These are phyloP conservation scores for Chlorociboria aeruginascens DNA, from an alignment of 495 filamentous ascomycete species.

Conservation along the genomic window DNA sequence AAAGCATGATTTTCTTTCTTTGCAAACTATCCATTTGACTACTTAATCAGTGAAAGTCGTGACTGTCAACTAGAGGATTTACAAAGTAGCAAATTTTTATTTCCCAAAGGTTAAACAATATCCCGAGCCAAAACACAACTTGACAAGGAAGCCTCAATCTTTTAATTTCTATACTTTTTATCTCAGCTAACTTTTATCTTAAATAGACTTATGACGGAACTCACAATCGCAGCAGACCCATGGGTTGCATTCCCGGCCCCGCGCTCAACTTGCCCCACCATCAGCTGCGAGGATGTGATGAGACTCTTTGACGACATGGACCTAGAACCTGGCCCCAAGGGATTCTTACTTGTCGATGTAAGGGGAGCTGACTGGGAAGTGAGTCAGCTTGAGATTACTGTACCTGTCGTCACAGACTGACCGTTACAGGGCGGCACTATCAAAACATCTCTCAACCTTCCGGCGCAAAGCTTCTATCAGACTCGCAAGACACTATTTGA, in stretches of 20 bases:
- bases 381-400: slow-evolving; percentile 7
- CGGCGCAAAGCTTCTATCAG: slow-evolving; percentile 53
- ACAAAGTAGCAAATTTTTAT: no score
- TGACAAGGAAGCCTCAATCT: no score
- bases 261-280: slow-evolving; percentile 18
- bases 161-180: background rate
- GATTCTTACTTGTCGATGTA: slow-evolving; percentile 52
- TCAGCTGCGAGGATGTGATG: slow-evolving; percentile 30
- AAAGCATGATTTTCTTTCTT: no score
- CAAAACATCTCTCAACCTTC: slow-evolving; percentile 56
- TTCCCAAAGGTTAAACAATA: no score
- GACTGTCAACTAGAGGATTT: no score
- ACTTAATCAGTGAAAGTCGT: no score
- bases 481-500: slow-evolving; percentile 44
- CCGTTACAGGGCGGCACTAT: slow-evolving; percentile 53
- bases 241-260: slow-evolving; percentile 31
- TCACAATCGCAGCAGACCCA: slow-evolving; percentile 13
- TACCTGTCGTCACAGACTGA: background rate
- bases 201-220: slow-evolving; percentile 47
- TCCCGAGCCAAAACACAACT: no score
- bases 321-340: slow-evolving; percentile 26
- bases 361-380: slow-evolving; percentile 52
- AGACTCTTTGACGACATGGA: slow-evolving; percentile 33
- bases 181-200: background rate
- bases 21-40: no score